A percentile compares a stretch with the other conserved stretches of the same genome.
Evolutionary conservation across 2,329 filamentous ascomycete genomes (phyloP).

Genomic region (Conoideocrella luteorostrata): DNA sequence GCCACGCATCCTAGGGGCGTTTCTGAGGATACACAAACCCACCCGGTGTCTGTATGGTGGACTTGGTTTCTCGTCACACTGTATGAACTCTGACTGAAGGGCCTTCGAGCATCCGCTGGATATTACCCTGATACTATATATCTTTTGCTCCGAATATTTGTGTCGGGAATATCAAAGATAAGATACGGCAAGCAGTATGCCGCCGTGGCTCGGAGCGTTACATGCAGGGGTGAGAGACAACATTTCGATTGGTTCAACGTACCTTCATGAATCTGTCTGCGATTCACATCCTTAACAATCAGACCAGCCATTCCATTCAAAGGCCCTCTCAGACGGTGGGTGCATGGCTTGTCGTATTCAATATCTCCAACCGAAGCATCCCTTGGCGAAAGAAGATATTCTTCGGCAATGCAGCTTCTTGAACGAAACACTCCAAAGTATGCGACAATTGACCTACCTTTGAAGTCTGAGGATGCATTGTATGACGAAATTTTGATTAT

Average conservation of each 20-base stretch:
- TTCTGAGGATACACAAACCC: conserved; percentile 13
- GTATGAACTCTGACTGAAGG: not conserved
- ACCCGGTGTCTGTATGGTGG: conserved; percentile 2
- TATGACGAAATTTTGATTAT: not conserved
- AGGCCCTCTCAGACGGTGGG: not conserved
- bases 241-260: conserved; percentile 6
- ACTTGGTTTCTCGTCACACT: not conserved
- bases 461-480: conserved; percentile 9
- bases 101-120: not conserved
- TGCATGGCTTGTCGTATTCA: not conserved
- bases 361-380: not conserved
- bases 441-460: conserved; percentile 7
- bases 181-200: not conserved
- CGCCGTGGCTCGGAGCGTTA: not conserved
- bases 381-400: not conserved
- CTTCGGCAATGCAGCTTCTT: not conserved
- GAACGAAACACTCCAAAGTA: no score
- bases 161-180: not conserved
- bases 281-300: conserved; percentile 1
- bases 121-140: not conserved
- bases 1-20: conserved; percentile 17
- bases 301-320: not conserved
- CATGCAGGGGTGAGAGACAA: conserved; percentile 7
- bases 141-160: not conserved
- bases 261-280: conserved; percentile 4